Conservation (phyloP, 2,329 filamentous ascomycete genomes). For the Nannizziopsis arthrosporioides region DNA sequence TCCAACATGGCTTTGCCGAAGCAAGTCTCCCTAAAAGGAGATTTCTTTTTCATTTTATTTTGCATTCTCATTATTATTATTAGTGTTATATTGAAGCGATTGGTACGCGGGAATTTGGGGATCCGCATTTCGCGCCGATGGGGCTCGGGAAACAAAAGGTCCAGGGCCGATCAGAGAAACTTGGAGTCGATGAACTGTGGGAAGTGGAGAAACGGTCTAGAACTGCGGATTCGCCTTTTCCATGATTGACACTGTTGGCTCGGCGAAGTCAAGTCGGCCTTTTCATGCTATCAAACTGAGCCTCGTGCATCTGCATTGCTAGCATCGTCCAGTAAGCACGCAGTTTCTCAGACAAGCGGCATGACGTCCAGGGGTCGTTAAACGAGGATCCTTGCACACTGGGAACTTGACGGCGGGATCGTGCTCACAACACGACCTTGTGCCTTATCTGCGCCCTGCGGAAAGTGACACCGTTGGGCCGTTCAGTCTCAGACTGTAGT, state of each 20-base stretch:
- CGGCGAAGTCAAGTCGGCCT: slow-evolving; percentile 8
- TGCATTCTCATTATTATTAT: too few relatives aligned
- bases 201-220: slow-evolving; percentile 14
- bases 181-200: slow-evolving; percentile 1
- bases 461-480: too few relatives aligned
- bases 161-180: slow-evolving; percentile 5
- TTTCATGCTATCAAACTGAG: slow-evolving; percentile 6
- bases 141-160: slow-evolving; percentile 4
- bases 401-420: too few relatives aligned
- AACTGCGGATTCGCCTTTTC: neutral
- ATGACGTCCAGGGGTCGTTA: neutral
- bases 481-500: too few relatives aligned
- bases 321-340: slow-evolving; percentile 10
- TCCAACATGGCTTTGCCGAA: neutral
- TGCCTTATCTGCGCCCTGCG: too few relatives aligned
- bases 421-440: too few relatives aligned
- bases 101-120: slow-evolving; percentile 8
- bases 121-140: neutral
- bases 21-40: neutral
- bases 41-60: too few relatives aligned
- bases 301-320: slow-evolving; percentile 9
- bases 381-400: slow-evolving; percentile 5
- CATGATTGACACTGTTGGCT: slow-evolving; percentile 4
- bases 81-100: too few relatives aligned
- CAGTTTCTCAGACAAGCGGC: slow-evolving; percentile 3